Evolutionary conservation across 495 filamentous ascomycete species (phyloP), one percentile per base, ranked within the genome.

Genomic region (Penicillium dipodomyicola): DNA sequence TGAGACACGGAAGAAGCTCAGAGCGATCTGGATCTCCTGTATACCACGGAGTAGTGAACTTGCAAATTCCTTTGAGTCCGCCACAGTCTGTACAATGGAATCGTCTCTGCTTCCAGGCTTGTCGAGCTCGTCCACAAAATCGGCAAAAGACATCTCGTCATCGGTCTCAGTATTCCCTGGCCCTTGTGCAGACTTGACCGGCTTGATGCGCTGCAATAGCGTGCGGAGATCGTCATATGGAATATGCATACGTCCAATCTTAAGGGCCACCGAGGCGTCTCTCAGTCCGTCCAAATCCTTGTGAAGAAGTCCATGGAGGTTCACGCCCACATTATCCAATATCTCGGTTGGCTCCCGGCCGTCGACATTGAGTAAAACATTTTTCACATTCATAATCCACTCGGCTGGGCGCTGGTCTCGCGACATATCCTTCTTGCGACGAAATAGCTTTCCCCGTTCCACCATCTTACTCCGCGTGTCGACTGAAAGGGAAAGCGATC

Each of bases 1-100:
- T 22, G 91, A 91, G 57, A 97, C 72, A 11, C 93, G 86, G 63
- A 97, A 83, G 70, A 93, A 96, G 72, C 94, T 95, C 69, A 97
- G 80, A 6, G 94, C 94, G 64, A 97, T 89, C 73, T 97, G 94
- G 15, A 99, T 86, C 69, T 97, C 94, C 67, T 96, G 92, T 43
- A 99, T 89, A 37, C 94, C 94, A 48, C 90, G 86, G 20, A 99
- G 79, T 25, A 96, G 82, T 6, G 93, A 96, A 67, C 88, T 90
- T 37, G 91, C 81, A 61, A 99, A 92, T 53, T 96, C 92, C 62
- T 90, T 96, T 0, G 90, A 96, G 63, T 97, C 93, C 12, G 91
- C 92, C 3, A 97, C 89, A 0, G 89, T 88, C 68, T 91, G 89
- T 35, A 92, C 85, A 56, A 96, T 80, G 41, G 83, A 82, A 48